Percentiles rank a stretch among this genome's conserved stretches.
phyloP scores from a whole-genome alignment of 306 rosid species.

The Fragaria iinumae region DNA sequence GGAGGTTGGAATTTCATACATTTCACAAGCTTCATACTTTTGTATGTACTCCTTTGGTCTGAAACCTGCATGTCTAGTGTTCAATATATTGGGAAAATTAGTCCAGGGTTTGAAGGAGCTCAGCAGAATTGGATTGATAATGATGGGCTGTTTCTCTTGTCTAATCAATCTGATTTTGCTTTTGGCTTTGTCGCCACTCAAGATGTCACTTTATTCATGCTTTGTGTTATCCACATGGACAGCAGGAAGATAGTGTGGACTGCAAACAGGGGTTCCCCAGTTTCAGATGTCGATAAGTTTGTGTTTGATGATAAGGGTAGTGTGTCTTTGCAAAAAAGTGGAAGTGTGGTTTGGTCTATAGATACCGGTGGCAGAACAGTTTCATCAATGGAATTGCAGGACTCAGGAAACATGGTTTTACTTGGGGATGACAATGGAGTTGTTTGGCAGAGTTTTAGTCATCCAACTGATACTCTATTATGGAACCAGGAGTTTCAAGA shows the following conservation, averaged over 20 bases:
- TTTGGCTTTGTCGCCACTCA: slow-evolving; percentile 48
- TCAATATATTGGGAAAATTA: slow-evolving; percentile 33
- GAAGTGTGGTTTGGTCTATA: slow-evolving; percentile 60
- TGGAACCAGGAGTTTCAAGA: slow-evolving; percentile 58
- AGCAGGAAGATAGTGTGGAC: slow-evolving; percentile 38
- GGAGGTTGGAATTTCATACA: slow-evolving; percentile 24
- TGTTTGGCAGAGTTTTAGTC: slow-evolving; percentile 81
- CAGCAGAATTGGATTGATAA: slow-evolving; percentile 66
- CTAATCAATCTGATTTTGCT: slow-evolving; percentile 39
- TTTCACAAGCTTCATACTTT: slow-evolving; percentile 14
- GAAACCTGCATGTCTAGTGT: slow-evolving; percentile 41
- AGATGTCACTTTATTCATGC: slow-evolving; percentile 51
- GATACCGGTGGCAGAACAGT: slow-evolving; percentile 45
- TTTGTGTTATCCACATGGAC: slow-evolving; percentile 6
- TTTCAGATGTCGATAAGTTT: slow-evolving; percentile 58
- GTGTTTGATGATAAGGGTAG: slow-evolving; percentile 56
- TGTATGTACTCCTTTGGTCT: slow-evolving; percentile 27
- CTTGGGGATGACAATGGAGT: slow-evolving; percentile 35
- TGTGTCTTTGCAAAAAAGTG: slow-evolving; percentile 42
- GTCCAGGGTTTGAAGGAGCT: slow-evolving; percentile 48
- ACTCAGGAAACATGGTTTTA: slow-evolving; percentile 70
- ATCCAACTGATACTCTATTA: slow-evolving; percentile 78
- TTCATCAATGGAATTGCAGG: slow-evolving; percentile 57
- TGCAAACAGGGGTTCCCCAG: slow-evolving; percentile 62
- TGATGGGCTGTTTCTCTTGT: slow-evolving; percentile 56